phyloP scores from a whole-genome alignment of 2,329 filamentous ascomycete species.

The Claviceps arundinis region DNA sequence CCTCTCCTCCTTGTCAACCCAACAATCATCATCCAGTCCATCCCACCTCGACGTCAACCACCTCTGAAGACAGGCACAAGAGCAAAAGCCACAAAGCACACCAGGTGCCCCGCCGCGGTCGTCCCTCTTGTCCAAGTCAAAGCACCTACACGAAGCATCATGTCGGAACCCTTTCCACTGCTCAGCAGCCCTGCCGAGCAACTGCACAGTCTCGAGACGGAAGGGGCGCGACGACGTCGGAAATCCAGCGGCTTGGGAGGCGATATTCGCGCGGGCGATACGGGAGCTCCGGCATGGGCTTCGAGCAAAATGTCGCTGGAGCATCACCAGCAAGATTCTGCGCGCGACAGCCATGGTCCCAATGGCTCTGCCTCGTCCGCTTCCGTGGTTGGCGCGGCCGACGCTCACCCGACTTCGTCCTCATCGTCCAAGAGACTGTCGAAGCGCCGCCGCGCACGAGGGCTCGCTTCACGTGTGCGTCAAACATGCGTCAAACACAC shows the following conservation, averaged over 20 bases:
- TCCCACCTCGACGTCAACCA: background rate
- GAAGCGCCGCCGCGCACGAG: slow-evolving; percentile 42
- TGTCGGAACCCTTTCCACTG: slow-evolving; percentile 44
- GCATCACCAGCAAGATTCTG: background rate
- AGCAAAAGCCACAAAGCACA: background rate
- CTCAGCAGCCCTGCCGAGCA: slow-evolving; percentile 39
- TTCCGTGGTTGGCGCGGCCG: background rate
- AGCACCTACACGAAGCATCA: slow-evolving; percentile 10
- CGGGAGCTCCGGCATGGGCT: slow-evolving; percentile 40
- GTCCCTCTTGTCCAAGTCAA: background rate
- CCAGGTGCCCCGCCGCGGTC: no score
- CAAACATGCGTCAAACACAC: slow-evolving; percentile 48
- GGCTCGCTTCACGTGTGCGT: slow-evolving; percentile 31
- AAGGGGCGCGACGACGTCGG: slow-evolving; percentile 32
- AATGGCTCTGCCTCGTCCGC: slow-evolving; percentile 5
- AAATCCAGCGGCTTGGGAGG: slow-evolving; percentile 43
- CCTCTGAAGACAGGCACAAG: background rate
- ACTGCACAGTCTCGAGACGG: slow-evolving; percentile 27
- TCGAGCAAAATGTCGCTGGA: slow-evolving; percentile 35
- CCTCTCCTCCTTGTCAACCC: background rate
- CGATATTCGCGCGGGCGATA: slow-evolving; percentile 42
- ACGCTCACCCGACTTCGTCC: background rate
- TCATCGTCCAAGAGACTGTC: slow-evolving; percentile 28
- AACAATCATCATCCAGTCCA: background rate
- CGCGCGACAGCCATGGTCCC: slow-evolving; percentile 9